Conservation (phyloP, 495 filamentous ascomycete species). For the Neurospora sp. region DNA sequence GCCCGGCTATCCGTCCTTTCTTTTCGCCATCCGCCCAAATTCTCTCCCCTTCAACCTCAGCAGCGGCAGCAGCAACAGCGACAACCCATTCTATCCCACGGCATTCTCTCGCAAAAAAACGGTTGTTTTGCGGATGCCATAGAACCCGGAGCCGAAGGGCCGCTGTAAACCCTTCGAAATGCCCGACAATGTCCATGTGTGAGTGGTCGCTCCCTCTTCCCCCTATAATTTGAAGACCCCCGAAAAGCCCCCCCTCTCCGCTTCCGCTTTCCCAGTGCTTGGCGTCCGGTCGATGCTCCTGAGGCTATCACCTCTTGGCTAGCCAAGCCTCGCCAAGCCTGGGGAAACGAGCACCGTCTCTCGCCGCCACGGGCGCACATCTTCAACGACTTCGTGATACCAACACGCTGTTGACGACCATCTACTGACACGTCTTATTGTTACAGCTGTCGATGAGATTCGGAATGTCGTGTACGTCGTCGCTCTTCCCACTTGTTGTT, state of each 20-base stretch:
- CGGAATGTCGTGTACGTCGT: constrained; percentile 29
- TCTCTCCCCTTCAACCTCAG: not conserved
- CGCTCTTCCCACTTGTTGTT: not conserved
- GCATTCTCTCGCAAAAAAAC: not conserved
- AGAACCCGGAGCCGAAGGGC: not conserved
- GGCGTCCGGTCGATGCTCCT: not conserved
- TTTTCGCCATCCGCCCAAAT: not conserved
- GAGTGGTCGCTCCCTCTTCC: constrained; percentile 3
- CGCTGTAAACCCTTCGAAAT: constrained; percentile 12
- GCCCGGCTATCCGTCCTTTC: not conserved
- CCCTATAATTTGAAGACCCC: not conserved
- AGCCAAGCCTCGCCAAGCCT: constrained; percentile 29
- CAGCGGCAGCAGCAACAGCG: not conserved
- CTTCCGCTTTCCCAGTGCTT: constrained; percentile 5
- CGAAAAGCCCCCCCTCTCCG: not conserved
- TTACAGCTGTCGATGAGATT: constrained; percentile 28
- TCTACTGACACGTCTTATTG: constrained; percentile 15
- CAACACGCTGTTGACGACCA: constrained; percentile 1
- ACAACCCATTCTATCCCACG: not conserved
- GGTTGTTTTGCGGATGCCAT: not conserved
- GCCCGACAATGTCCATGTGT: constrained; percentile 22
- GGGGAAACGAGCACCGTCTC: constrained; percentile 6
- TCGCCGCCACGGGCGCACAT: not conserved
- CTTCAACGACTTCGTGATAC: not conserved
- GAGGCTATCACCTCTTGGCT: constrained; percentile 19